phyloP scores from a whole-genome alignment of 331 rosid genomes.

The Quercus lobata region DNA sequence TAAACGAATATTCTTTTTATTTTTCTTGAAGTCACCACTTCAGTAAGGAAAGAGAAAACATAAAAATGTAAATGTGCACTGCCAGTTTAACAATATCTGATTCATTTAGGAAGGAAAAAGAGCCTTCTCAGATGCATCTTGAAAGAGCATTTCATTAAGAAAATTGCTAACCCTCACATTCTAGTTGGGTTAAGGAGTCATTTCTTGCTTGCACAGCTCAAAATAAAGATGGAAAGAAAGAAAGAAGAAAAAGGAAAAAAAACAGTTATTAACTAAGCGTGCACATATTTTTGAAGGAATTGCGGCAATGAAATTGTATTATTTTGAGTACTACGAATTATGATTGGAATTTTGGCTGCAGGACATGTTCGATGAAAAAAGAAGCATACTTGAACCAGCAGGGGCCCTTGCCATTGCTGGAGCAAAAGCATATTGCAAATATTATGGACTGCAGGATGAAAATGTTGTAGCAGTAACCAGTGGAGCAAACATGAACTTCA shows the following conservation, averaged over 20 bases:
- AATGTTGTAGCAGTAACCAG: constrained; percentile 20
- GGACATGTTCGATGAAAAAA: constrained; percentile 14
- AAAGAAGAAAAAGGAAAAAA: neutral
- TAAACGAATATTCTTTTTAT: neutral
- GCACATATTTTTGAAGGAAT: neutral
- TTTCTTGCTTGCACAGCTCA: neutral
- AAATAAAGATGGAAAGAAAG: neutral
- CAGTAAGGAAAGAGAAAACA: neutral
- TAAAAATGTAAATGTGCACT: neutral
- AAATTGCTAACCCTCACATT: too few relatives aligned
- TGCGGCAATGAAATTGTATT: neutral
- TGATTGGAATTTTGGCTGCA: neutral
- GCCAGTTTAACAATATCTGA: too few relatives aligned
- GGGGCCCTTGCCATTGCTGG: constrained; percentile 19
- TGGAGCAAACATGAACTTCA: constrained; percentile 21
- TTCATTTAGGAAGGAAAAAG: too few relatives aligned
- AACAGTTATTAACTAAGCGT: neutral
- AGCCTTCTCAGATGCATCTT: too few relatives aligned
- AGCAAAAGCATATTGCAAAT: constrained; percentile 19
- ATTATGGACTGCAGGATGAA: constrained; percentile 14
- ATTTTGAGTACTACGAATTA: neutral
- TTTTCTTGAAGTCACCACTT: neutral
- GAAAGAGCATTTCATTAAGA: too few relatives aligned
- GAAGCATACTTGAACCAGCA: constrained; percentile 8
- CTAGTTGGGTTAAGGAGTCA: neutral